Conservation (phyloP, 306 rosid species). For the Dalbergia cochinchinensis region DNA sequence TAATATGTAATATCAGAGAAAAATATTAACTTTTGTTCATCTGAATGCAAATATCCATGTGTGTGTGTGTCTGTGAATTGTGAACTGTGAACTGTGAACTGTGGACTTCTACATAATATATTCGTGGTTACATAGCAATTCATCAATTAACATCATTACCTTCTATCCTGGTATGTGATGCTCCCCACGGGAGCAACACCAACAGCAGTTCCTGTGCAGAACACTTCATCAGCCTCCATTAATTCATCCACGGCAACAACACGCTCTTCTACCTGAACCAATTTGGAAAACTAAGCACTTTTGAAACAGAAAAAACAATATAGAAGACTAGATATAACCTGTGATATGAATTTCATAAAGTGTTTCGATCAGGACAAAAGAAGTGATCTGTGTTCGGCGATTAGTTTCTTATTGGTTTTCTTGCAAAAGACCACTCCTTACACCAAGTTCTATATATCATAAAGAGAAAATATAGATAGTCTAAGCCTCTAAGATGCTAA, state of each 20-base stretch:
- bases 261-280: slow-evolving; percentile 77
- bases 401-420: no score
- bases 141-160: slow-evolving; percentile 47
- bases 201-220: slow-evolving; percentile 94
- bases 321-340: neutral
- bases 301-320: neutral
- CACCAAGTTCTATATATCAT: no score
- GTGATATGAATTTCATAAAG: neutral
- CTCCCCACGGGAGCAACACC: slow-evolving; percentile 86
- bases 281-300: neutral
- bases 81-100: neutral
- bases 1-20: no score
- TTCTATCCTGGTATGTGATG: slow-evolving; percentile 61
- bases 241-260: slow-evolving; percentile 65
- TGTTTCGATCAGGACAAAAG: neutral
- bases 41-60: neutral
- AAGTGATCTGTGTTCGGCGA: no score
- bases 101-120: neutral
- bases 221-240: slow-evolving; percentile 80
- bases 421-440: no score
- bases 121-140: neutral
- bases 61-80: neutral
- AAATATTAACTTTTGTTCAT: neutral
- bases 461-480: no score
- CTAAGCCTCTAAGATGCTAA: no score